Conservation (phyloP, 169 alveolate genomes). For the Amoebophrya sp. region DNA sequence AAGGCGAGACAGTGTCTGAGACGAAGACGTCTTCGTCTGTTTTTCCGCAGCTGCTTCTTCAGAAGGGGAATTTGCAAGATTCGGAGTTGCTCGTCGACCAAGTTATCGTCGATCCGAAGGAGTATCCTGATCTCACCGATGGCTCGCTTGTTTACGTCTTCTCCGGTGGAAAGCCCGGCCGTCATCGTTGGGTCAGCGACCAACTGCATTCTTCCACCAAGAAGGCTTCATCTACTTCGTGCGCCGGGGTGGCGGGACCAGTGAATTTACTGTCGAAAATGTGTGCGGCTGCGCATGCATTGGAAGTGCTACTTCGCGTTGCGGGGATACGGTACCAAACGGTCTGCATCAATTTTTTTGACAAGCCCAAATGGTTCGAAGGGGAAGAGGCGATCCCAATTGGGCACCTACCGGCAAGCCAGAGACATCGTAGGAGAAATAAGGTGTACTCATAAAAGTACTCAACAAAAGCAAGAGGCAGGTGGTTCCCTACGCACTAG, state of each 20-base stretch:
- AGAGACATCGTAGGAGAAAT: too few species aligned
- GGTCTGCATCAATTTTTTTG: not conserved
- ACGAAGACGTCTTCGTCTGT: too few species aligned
- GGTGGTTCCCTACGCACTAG: too few species aligned
- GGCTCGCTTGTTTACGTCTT: not conserved
- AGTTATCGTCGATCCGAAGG: not conserved
- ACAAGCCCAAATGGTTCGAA: not conserved
- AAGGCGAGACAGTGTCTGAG: too few species aligned
- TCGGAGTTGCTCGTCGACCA: not conserved
- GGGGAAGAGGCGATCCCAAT: not conserved
- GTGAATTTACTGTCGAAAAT: not conserved
- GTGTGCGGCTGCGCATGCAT: not conserved
- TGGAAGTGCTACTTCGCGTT: not conserved
- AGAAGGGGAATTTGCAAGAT: not conserved
- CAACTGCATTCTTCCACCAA: not conserved
- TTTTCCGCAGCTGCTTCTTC: too few species aligned
- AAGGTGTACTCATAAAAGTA: too few species aligned
- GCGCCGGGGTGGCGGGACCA: not conserved
- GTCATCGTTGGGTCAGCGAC: not conserved
- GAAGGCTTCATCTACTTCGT: not conserved
- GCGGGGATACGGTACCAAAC: not conserved
- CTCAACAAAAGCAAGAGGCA: too few species aligned
- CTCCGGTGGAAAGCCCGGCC: conserved; percentile 1
- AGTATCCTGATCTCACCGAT: not conserved
- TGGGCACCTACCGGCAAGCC: not conserved